Conservation (phyloP, 2,329 filamentous ascomycete species). For the Aspergillus sp. region DNA sequence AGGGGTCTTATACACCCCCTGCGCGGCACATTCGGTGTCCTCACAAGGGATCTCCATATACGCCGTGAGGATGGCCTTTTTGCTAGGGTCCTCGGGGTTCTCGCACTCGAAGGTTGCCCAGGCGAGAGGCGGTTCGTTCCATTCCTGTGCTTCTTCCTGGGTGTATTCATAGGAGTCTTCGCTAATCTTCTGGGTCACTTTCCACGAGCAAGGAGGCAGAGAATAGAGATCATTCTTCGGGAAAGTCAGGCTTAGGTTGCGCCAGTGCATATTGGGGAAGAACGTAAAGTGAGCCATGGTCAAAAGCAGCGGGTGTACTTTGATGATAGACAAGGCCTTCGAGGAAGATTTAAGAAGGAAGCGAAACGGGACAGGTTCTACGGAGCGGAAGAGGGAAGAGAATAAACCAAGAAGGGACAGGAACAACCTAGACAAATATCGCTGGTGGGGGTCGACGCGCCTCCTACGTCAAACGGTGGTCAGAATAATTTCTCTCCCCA, state of each 20-base stretch:
- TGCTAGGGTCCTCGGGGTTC: neutral
- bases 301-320: neutral
- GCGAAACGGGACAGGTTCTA: neutral
- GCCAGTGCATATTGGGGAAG: neutral
- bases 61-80: neutral
- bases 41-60: neutral
- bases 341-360: neutral
- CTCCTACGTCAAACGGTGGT: too few relatives aligned
- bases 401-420: too few relatives aligned
- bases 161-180: neutral
- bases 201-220: neutral
- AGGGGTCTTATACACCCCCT: neutral
- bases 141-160: neutral
- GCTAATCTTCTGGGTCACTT: neutral
- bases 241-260: neutral
- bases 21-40: neutral
- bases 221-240: neutral
- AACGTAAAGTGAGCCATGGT: neutral
- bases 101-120: neutral
- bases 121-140: neutral
- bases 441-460: too few relatives aligned
- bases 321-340: neutral
- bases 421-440: too few relatives aligned
- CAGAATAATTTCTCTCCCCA: too few relatives aligned
- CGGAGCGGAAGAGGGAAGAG: too few relatives aligned